Percentiles rank a stretch among this genome's conserved stretches.
Evolutionary conservation across 345 rosid species (phyloP).

Genomic region (Sonneratia caseolaris): DNA sequence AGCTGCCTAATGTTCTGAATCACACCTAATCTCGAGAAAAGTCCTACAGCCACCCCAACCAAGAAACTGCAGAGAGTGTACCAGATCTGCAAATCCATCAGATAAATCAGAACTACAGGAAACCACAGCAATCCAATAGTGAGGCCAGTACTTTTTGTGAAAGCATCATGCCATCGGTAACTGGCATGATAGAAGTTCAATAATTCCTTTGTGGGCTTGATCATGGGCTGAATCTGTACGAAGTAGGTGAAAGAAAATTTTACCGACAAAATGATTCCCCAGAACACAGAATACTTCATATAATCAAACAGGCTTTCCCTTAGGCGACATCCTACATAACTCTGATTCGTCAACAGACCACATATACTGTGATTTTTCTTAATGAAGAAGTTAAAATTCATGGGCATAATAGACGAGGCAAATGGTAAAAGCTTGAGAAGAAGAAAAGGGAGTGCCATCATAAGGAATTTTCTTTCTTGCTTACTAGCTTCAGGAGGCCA

Average conservation of each 20-base stretch:
- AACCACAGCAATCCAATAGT: constrained; percentile 65
- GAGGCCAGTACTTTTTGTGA: constrained; percentile 41
- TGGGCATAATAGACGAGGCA: constrained; percentile 56
- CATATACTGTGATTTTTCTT: constrained; percentile 49
- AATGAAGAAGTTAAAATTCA: constrained; percentile 57
- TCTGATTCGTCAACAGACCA: constrained; percentile 34
- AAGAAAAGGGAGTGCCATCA: constrained; percentile 49
- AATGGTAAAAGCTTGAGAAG: constrained; percentile 64
- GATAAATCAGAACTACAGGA: constrained; percentile 66
- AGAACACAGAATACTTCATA: constrained; percentile 60
- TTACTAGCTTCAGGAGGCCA: constrained; percentile 55
- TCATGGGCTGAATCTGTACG: constrained; percentile 76
- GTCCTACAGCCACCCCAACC: constrained; percentile 69
- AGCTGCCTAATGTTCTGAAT: constrained; percentile 70
- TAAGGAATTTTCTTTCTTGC: constrained; percentile 47
- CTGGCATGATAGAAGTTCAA: constrained; percentile 24
- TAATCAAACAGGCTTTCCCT: constrained; percentile 58
- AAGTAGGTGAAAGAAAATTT: constrained; percentile 74
- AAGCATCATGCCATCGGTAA: constrained; percentile 55
- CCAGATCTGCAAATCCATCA: constrained; percentile 95
- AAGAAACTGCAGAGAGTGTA: constrained; percentile 54
- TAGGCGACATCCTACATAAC: constrained; percentile 44
- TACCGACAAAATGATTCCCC: constrained; percentile 62
- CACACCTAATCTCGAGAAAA: constrained; percentile 78
- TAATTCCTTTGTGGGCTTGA: constrained; percentile 46